A percentile compares a stretch with the other conserved stretches of the same genome.
These are phyloP conservation scores for Tetrahymena thermophila DNA, from an alignment of 73 alveolate genomes.

Conservation along the genomic window DNA sequence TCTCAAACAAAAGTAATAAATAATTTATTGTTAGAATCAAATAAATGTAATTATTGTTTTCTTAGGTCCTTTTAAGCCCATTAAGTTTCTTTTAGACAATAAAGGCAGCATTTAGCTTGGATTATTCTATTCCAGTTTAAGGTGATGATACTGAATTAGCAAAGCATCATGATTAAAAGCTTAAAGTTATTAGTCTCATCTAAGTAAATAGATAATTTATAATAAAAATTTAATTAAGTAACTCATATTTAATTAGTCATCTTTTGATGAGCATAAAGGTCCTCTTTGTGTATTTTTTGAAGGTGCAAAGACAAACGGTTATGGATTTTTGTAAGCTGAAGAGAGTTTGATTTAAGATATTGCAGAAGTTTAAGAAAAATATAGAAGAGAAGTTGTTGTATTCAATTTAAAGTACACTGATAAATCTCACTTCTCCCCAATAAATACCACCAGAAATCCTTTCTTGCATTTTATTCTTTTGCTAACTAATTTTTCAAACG, in stretches of 20 bases:
- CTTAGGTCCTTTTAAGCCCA: background rate
- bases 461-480: constrained; percentile 26
- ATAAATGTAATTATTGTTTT: background rate
- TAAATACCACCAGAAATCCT: constrained; percentile 25
- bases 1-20: background rate
- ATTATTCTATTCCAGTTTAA: background rate
- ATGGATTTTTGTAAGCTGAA: background rate
- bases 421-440: constrained; percentile 12
- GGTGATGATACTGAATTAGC: background rate
- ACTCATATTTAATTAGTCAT: background rate
- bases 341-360: background rate
- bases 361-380: background rate
- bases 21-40: background rate
- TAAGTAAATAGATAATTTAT: background rate
- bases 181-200: background rate
- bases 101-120: background rate
- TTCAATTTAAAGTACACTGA: constrained; percentile 2
- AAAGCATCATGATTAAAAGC: background rate
- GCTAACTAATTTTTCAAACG: constrained; percentile 6
- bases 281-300: background rate
- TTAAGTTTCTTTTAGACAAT: background rate
- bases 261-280: background rate
- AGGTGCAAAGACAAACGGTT: background rate
- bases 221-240: background rate
- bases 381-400: background rate